Percentiles rank a stretch among this genome's conserved stretches.
Conservation (phyloP, 148 eudicot genomes). For the Rhododendron griersonianum region DNA sequence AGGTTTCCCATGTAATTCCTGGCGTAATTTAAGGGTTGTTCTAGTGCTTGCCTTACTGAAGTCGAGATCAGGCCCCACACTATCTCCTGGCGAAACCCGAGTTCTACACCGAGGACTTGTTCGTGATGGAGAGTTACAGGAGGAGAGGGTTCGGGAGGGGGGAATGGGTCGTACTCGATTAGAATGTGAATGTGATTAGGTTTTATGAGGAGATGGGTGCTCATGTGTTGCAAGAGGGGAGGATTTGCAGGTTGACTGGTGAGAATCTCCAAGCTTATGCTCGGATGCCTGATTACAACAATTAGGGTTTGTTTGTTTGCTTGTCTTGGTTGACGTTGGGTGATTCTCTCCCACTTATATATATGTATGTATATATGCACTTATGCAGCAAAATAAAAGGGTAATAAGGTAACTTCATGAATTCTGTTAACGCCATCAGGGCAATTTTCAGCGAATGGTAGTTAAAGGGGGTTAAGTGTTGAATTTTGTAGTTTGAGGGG, state of each 20-base stretch:
- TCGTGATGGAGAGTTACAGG: slow-evolving; percentile 72
- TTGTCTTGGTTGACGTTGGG: no score
- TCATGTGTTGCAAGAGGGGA: slow-evolving; percentile 61
- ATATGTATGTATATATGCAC: no score
- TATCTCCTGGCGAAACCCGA: slow-evolving; percentile 60
- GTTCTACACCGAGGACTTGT: slow-evolving; percentile 67
- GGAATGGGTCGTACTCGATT: slow-evolving; percentile 84
- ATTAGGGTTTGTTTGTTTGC: neutral
- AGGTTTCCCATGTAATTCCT: slow-evolving; percentile 66
- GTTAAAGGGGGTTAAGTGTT: no score
- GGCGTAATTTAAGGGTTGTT: slow-evolving; percentile 80
- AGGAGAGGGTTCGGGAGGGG: slow-evolving; percentile 69
- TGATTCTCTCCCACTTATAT: no score
- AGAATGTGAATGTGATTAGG: slow-evolving; percentile 74
- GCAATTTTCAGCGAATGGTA: no score
- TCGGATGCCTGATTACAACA: neutral
- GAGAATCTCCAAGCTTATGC: slow-evolving; percentile 54
- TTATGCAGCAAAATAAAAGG: no score
- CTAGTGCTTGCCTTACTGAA: slow-evolving; percentile 73
- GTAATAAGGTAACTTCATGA: no score
- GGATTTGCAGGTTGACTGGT: slow-evolving; percentile 68
- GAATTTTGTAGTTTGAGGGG: no score
- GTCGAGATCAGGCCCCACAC: slow-evolving; percentile 53
- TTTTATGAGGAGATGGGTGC: slow-evolving; percentile 86
- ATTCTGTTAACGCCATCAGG: no score